Evolutionary conservation across 139 green algal genomes (phyloP).

Genomic region (Chlamydomonas schloesseri): DNA sequence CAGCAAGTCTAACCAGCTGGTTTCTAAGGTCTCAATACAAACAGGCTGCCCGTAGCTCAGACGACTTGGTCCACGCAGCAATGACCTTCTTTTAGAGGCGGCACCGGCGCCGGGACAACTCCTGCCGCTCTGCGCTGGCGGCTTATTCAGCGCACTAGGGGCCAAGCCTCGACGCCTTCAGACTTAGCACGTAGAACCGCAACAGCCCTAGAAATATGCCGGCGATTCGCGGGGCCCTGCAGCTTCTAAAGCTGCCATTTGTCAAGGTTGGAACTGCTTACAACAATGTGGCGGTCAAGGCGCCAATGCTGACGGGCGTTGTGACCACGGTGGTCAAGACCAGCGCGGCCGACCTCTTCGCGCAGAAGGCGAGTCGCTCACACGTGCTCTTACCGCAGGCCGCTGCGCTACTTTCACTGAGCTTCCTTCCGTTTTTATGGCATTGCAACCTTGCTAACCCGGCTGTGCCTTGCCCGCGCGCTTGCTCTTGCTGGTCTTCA

Average conservation of each 20-base stretch:
- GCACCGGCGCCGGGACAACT: too few relatives aligned
- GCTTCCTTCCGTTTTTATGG: not conserved
- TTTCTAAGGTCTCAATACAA: too few relatives aligned
- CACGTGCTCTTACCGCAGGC: too few relatives aligned
- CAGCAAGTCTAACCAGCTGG: too few relatives aligned
- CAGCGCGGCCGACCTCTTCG: constrained; percentile 87
- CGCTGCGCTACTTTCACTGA: not conserved
- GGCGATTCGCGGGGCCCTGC: not conserved
- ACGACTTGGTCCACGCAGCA: too few relatives aligned
- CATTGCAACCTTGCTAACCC: not conserved
- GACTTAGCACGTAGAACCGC: too few relatives aligned
- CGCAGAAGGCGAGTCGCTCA: constrained; percentile 85
- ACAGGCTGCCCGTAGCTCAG: too few relatives aligned
- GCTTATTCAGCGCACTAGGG: not conserved
- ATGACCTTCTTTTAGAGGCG: too few relatives aligned
- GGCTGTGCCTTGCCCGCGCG: not conserved
- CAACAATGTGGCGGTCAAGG: constrained; percentile 67
- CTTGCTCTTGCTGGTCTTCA: constrained; percentile 28
- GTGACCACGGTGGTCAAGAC: constrained; percentile 91
- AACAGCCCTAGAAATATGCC: not conserved
- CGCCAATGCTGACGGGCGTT: constrained; percentile 79
- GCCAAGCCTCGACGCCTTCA: too few relatives aligned
- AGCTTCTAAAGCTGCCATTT: constrained; percentile 56
- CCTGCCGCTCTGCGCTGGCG: constrained; percentile 37
- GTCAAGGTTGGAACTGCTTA: constrained; percentile 61